These are phyloP conservation scores for Trametes cubensis DNA, from an alignment of 768 basidiomycete species.

Conservation along the genomic window DNA sequence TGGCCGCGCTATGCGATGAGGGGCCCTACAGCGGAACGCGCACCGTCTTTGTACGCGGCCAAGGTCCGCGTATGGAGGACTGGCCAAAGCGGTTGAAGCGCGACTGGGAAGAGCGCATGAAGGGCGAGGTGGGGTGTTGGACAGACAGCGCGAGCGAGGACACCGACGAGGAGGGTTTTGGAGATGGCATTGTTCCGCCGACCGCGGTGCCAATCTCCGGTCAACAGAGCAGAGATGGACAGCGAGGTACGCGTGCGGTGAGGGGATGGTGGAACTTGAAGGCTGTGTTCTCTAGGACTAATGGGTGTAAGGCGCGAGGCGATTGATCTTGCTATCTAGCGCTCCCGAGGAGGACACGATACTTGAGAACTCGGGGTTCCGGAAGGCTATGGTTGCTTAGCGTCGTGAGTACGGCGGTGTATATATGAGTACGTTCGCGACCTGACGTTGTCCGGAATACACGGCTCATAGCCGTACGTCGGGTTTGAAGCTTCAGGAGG, in stretches of 20 bases:
- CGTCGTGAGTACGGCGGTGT: too few species aligned
- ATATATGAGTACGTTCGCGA: too few species aligned
- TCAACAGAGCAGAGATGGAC: not conserved
- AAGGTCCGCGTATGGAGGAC: conserved; percentile 3
- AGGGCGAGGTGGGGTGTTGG: conserved; percentile 15
- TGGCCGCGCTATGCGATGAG: not conserved
- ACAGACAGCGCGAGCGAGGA: conserved; percentile 12
- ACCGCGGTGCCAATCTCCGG: not conserved
- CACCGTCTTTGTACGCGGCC: not conserved
- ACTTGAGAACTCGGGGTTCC: too few species aligned
- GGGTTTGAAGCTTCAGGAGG: too few species aligned
- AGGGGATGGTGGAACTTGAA: conserved; percentile 7
- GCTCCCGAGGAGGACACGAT: too few species aligned
- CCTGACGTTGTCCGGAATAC: too few species aligned
- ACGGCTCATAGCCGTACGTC: too few species aligned
- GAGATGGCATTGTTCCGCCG: not conserved
- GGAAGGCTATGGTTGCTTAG: too few species aligned
- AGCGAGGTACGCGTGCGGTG: not conserved
- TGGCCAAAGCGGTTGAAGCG: conserved; percentile 11
- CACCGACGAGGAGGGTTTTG: conserved; percentile 7
- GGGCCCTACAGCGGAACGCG: not conserved
- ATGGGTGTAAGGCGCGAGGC: not conserved
- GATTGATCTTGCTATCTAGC: too few species aligned
- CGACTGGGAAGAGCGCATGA: conserved; percentile 20
- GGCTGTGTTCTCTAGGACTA: not conserved